These are phyloP conservation scores for Pseudocercospora musae DNA, from an alignment of 2,329 filamentous ascomycete species.

Conservation along the genomic window DNA sequence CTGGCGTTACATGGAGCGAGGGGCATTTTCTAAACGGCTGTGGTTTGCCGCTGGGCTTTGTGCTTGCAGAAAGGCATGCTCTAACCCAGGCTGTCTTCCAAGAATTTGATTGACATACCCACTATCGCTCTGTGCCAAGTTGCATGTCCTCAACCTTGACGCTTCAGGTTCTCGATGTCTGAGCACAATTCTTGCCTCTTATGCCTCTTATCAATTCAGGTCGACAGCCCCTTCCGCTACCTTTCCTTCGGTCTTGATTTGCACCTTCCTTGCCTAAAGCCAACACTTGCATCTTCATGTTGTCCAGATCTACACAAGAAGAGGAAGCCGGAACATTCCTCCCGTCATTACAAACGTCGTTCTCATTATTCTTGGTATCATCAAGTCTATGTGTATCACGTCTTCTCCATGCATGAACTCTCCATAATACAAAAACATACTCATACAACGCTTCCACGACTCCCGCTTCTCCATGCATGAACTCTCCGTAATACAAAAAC, in stretches of 20 bases:
- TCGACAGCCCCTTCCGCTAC: background rate
- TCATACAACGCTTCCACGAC: conserved; percentile 8
- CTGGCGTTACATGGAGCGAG: background rate
- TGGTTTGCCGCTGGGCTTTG: background rate
- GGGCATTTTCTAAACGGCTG: background rate
- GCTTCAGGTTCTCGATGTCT: background rate
- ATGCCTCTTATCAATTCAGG: too few relatives aligned
- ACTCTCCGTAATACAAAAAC: background rate
- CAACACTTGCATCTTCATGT: background rate
- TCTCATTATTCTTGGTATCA: background rate
- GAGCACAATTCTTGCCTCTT: too few relatives aligned
- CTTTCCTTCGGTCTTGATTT: background rate
- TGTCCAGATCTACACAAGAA: background rate
- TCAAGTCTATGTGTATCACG: background rate
- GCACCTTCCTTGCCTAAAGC: background rate
- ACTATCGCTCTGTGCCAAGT: background rate
- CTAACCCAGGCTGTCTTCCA: background rate
- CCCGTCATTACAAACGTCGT: background rate
- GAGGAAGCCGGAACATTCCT: background rate
- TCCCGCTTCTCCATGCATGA: background rate
- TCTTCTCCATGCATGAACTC: background rate
- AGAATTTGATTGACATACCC: background rate
- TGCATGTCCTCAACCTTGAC: background rate
- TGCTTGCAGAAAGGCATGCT: background rate
- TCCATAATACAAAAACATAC: background rate